Evolutionary conservation across 2,329 filamentous ascomycete species (phyloP), one percentile per base, ranked within the genome.

Genomic region (Talaromyces albobiverticillius): DNA sequence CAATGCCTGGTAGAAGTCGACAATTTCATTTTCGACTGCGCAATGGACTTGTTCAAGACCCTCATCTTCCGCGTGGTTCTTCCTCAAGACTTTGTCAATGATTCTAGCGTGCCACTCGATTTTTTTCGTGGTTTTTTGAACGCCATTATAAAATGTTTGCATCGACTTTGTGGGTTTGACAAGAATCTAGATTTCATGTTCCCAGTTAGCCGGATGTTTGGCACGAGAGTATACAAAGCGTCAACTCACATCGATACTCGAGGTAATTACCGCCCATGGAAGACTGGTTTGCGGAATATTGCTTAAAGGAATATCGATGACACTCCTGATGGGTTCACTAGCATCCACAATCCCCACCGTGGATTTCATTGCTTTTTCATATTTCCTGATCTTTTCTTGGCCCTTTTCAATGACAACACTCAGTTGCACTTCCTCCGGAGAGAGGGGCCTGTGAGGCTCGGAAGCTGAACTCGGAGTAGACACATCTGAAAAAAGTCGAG

Each of bases 1-100:
- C 25, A 77, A 64, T 50, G 60, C 63, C 52, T 68, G 61, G 57
- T 76, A 77, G 22, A 77, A 68, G 25, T 65, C 38, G 25, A 68
- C 49, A n/a, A 76, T 60, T 6, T 46, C 50, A 7, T 59, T 53
- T 42, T 70, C 55, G 18, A 67, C 49, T 38, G 66, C 36, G 2
- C 4, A 8, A 16, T 5, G 32, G 6, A 16, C 32, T 16, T 16
- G 3, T 14, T 36, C 14, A n/a, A 36, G 32, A 11, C 4, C 9
- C 13, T 7, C 25, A 34, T 36, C n/a, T 4, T 36, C 6, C 9
- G 4, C 13, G 4, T 3, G 3, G 2, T 36, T 4, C 32, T 3
- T 10, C 6, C 4, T 8, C 3, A 36, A 8, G 4, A 36, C 6
- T n/a, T 16, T 36, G 10, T 36, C 32, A 3, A 16, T 36, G 32